Base-by-base conservation (phyloP, 768 basidiomycete genomes). In the Kondoa malvinella region DNA sequence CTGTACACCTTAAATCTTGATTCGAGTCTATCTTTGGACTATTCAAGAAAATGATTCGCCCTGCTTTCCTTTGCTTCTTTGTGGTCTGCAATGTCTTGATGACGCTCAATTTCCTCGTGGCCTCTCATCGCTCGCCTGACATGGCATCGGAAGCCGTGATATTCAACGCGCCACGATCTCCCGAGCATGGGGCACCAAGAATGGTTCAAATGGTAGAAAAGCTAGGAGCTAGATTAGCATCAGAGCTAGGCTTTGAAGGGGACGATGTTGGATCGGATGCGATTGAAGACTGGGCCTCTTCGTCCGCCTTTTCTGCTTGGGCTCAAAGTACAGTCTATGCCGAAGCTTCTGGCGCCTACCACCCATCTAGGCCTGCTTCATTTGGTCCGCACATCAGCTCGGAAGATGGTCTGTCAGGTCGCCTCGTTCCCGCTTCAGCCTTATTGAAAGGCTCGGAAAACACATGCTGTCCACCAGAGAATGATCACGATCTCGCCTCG, bases 341-440 rank as follows among this genome's bases (percentile, higher is more conserved):
- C 40, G 40, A 63, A 33, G 32, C 61, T 8, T 31, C 61, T 32
- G 61, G 61, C 14, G 16, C 61, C 12, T 63, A 31, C 30, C 61
- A 63, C 32, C 15, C 30, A 8, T 63, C 61, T 16, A 3, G 61
- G 3, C 61, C 61, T 15, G 61, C 61, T 27, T 27, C 61, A 16
- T 63, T 63, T 63, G 61, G 61, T 31, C 26, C 61, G n/a, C 61
- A 63, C 31, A 33, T 63, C 27, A 32, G 17, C 27, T 8, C 3
- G 3, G 14, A 17, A 33, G 61, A 30, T 12, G 61, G 61, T 15
- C 30, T 63, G 3, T 86, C 90, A 25, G 83, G 84, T 61, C 86
- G 86, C 2, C 83, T 90, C 50, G 82, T 94, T 69, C 86, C 84
- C 34, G 91, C 89, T 76, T 94, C 91, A 80, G 85, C 87, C 83